Evolutionary conservation across 2,329 filamentous ascomycete genomes (phyloP), one percentile per base, ranked within the genome.

Genomic region (Colletotrichum chrysophilum): DNA sequence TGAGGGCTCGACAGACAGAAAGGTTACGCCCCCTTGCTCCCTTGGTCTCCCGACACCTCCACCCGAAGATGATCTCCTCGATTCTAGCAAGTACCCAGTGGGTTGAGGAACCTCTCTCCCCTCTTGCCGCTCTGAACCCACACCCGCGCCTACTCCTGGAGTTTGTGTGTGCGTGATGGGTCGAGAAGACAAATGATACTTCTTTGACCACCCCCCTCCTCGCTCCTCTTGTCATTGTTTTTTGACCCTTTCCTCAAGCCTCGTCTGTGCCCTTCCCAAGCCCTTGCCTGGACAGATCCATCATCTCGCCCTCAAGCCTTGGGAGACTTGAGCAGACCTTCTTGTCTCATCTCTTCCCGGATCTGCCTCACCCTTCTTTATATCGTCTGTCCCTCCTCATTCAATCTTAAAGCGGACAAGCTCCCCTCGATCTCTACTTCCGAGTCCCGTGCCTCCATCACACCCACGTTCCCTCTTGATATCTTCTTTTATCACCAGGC

Each of bases 361-460:
- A 60, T 58, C 74, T 70, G 60, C 68, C 36, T 77, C 52, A 66
- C 62, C 69, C 70, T 74, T 73, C 67, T 68, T 72, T 71, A 58
- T 56, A 67, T 64, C 62, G 68, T 68, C 68, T 66, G 74, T 67
- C 76, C 74, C 60, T 28, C 71, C 75, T 78, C 78, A 34, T 68
- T 76, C 78, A 71, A 74, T 79, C 79, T 81, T 80, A 81, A 81
- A 81, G 76, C 72, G 78, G 79, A 78, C 76, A 79, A 80, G 78
- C 71, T 68, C 71, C 76, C 77, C 71, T 76, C 75, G 75, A 73
- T 73, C 74, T 75, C 73, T 71, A 74, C 71, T 71, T 76, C 75
- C 76, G 74, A 71, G 76, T 66, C 70, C 77, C 74, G 70, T 61
- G 71, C 79, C 76, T 77, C 74, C 75, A 77, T 76, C 75, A 77